Percentiles rank a stretch among this genome's conserved stretches.
Evolutionary conservation across 2,329 filamentous ascomycete species (phyloP).

Genomic region (Metarhizium sp.): DNA sequence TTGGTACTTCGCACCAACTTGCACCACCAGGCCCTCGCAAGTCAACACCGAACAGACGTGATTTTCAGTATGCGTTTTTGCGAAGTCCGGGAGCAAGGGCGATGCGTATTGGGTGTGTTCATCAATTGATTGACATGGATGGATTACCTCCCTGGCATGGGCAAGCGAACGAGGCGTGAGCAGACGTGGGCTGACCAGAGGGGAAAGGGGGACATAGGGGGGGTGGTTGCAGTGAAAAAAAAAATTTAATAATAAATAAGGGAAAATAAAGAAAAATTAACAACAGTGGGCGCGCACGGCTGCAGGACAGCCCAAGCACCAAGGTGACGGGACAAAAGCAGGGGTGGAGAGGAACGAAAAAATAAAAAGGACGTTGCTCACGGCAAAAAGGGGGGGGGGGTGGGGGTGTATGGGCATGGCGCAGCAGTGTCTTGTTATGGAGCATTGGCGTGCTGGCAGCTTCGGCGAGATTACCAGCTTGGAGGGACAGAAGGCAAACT

Average conservation of each 20-base stretch:
- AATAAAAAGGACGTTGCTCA: background rate
- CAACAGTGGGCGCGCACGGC: background rate
- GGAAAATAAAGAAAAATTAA: background rate
- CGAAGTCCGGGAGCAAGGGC: conserved; percentile 4
- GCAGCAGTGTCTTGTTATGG: background rate
- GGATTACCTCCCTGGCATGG: conserved; percentile 1
- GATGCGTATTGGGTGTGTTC: conserved; percentile 3
- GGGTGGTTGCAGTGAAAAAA: background rate
- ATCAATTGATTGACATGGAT: conserved; percentile 11
- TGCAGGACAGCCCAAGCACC: background rate
- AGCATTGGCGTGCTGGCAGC: conserved; percentile 1
- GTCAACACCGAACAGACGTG: background rate
- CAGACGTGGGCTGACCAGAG: background rate
- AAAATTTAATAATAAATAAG: background rate
- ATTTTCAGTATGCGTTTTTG: conserved; percentile 2
- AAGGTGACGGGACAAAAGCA: background rate
- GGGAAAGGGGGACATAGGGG: background rate
- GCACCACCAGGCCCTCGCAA: background rate
- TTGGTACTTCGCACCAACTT: background rate
- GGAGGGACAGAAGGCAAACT: background rate
- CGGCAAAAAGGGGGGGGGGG: background rate
- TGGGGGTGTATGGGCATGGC: background rate
- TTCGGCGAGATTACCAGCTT: background rate
- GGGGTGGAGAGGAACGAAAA: background rate
- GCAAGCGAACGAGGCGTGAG: background rate